phyloP scores from a whole-genome alignment of 176 grass and related monocot species.

The Musa acuminata region DNA sequence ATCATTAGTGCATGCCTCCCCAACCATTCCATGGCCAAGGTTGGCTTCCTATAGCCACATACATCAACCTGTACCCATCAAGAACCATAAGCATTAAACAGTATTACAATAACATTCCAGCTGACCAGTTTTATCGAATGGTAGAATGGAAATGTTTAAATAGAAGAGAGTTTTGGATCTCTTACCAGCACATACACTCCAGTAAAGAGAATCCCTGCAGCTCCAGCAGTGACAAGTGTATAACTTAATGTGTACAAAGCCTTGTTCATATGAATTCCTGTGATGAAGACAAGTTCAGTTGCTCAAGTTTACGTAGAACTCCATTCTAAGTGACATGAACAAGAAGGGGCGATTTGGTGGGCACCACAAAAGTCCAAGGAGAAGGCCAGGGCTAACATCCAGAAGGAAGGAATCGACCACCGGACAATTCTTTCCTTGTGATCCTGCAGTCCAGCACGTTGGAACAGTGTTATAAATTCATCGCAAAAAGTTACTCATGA shows the following conservation, averaged over 20 bases:
- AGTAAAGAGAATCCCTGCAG: conserved; percentile 43
- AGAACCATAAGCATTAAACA: too few relatives aligned
- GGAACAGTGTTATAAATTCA: not conserved
- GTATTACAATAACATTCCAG: too few relatives aligned
- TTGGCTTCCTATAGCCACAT: conserved; percentile 36
- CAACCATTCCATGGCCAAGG: conserved; percentile 49
- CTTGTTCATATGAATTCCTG: conserved; percentile 77
- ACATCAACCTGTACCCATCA: conserved; percentile 44
- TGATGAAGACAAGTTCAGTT: not conserved
- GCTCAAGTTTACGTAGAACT: not conserved
- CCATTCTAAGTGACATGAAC: not conserved
- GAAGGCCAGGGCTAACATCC: conserved; percentile 38
- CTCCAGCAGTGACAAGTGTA: conserved; percentile 43
- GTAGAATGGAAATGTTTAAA: not conserved
- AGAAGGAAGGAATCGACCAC: conserved; percentile 45
- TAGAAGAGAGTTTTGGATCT: not conserved
- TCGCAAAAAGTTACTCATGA: not conserved
- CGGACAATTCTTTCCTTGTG: conserved; percentile 33
- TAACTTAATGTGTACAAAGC: conserved; percentile 64
- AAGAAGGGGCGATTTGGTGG: not conserved
- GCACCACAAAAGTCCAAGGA: conserved; percentile 52
- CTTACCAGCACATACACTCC: conserved; percentile 54
- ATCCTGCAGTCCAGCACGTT: conserved; percentile 25
- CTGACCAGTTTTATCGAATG: not conserved
- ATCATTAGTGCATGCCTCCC: conserved; percentile 64